Percentiles rank a stretch among this genome's conserved stretches.
These are phyloP conservation scores for Dothideomycetidae sp. DNA, from an alignment of 2,329 filamentous ascomycete genomes.

Conservation along the genomic window DNA sequence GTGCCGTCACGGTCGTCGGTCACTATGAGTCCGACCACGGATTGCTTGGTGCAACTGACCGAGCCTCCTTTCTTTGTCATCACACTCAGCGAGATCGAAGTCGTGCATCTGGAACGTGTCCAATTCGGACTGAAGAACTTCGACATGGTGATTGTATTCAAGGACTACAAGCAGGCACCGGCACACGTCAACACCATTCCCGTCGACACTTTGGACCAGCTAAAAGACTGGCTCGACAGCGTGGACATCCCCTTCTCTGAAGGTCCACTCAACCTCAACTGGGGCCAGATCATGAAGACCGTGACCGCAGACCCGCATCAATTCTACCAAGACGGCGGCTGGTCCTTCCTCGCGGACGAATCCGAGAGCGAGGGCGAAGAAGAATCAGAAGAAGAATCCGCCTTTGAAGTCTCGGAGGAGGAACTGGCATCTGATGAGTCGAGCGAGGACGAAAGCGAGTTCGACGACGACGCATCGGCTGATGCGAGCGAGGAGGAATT, in stretches of 20 bases:
- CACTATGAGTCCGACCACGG: conserved; percentile 87
- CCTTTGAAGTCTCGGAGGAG: conserved; percentile 78
- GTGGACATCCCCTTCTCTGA: conserved; percentile 91
- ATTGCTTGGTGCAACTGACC: conserved; percentile 91
- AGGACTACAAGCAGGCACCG: conserved; percentile 82
- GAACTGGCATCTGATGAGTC: conserved; percentile 66
- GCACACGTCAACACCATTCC: conserved; percentile 97
- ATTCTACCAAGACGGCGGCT: conserved; percentile 91
- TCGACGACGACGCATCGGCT: conserved; percentile 74
- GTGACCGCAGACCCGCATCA: conserved; percentile 84
- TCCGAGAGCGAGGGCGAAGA: conserved; percentile 69
- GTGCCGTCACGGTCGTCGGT: conserved; percentile 94
- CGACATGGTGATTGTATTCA: conserved; percentile 95
- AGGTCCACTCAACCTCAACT: conserved; percentile 93
- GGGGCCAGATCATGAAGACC: conserved; percentile 99
- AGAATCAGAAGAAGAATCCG: conserved; percentile 73
- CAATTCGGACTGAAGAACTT: conserved; percentile 97
- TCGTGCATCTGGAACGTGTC: conserved; percentile 91
- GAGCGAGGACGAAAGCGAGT: conserved; percentile 82
- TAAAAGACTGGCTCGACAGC: conserved; percentile 95
- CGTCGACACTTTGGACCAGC: conserved; percentile 81
- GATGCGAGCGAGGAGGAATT: conserved; percentile 62
- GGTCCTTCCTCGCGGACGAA: conserved; percentile 80
- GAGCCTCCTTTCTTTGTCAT: conserved; percentile 95
- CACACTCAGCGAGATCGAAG: conserved; percentile 87